Conservation (phyloP, 768 basidiomycete species). For the Fomitopsis serialis region DNA sequence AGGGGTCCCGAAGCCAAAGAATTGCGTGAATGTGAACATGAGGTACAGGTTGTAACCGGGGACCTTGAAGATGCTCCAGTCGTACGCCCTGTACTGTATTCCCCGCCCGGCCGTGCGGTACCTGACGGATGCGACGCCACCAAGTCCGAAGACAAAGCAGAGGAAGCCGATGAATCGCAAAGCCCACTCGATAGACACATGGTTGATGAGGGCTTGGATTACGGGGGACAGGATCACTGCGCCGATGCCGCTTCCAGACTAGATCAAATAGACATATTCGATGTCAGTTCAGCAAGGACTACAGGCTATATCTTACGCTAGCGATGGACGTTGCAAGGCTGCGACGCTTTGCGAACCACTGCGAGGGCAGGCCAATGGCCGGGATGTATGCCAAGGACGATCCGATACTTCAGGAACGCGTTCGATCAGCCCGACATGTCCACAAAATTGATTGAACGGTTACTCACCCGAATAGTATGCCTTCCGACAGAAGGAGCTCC, state of each 20-base stretch:
- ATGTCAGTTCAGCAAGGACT: neutral
- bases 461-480: neutral
- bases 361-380: neutral
- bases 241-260: neutral
- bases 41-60: neutral
- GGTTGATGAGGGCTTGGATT: neutral
- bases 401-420: neutral
- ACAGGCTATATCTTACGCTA: neutral
- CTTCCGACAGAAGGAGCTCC: neutral
- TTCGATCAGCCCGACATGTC: no score
- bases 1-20: neutral
- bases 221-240: neutral
- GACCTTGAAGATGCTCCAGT: neutral
- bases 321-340: neutral
- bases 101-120: neutral
- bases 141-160: neutral
- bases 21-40: neutral
- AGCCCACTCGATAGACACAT: neutral
- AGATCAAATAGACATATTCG: neutral
- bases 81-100: neutral
- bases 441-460: neutral
- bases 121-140: neutral
- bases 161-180: neutral
- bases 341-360: neutral
- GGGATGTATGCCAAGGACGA: neutral